A percentile compares a stretch with the other conserved stretches of the same genome.
phyloP scores from a whole-genome alignment of 75 land plant genomes.

The Pinus albicaulis region DNA sequence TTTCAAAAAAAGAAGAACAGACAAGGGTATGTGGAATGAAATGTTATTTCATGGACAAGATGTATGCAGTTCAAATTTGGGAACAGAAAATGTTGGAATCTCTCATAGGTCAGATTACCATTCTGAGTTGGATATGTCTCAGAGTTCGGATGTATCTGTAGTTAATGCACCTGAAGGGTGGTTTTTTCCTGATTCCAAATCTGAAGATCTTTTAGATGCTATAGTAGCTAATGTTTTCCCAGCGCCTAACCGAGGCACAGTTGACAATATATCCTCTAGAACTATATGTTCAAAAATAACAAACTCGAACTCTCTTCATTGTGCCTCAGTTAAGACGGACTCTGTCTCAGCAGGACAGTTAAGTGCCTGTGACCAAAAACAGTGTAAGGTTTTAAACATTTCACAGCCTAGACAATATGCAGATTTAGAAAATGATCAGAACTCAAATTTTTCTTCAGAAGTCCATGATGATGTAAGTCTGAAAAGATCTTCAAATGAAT shows the following conservation, averaged over 20 bases:
- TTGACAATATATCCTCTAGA: conserved; percentile 36
- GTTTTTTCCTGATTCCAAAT: conserved; percentile 15
- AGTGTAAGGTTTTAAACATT: conserved; percentile 9
- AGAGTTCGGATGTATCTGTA: conserved; percentile 9
- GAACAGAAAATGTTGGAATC: conserved; percentile 4
- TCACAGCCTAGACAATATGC: conserved; percentile 9
- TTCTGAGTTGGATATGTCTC: conserved; percentile 1
- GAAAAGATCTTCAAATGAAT: background rate
- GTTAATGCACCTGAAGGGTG: conserved; percentile 18
- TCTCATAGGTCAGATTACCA: conserved; percentile 4
- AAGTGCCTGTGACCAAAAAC: conserved; percentile 12
- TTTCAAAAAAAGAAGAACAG: conserved; percentile 18
- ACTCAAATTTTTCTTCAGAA: conserved; percentile 12
- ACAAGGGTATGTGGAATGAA: conserved; percentile 16
- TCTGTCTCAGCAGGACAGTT: conserved; percentile 10
- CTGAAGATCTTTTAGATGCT: conserved; percentile 70
- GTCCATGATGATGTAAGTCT: background rate
- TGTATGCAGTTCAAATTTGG: background rate
- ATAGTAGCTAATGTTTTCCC: conserved; percentile 44
- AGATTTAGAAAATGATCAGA: conserved; percentile 3
- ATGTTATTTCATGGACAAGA: background rate
- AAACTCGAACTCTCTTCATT: conserved; percentile 10
- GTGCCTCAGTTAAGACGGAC: conserved; percentile 22
- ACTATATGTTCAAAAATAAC: conserved; percentile 34
- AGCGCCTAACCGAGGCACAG: conserved; percentile 21